Conservation (phyloP, 139 green algal species). For the Tetraselmis striata region DNA sequence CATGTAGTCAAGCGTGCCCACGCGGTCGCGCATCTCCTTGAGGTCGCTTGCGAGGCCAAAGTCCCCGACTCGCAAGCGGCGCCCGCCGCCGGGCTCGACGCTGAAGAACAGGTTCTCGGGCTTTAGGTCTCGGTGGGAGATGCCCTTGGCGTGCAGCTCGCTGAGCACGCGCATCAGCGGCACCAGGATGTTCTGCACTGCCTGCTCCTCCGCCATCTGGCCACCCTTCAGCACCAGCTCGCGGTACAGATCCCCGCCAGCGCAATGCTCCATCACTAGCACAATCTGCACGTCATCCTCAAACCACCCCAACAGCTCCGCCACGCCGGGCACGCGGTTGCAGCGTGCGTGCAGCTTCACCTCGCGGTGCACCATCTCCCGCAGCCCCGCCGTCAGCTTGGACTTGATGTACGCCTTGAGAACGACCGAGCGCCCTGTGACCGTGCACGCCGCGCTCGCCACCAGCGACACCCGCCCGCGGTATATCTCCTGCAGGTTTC, state of each 20-base stretch:
- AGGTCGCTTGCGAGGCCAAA: constrained; percentile 34
- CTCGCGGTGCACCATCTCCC: not conserved
- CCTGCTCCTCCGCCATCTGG: not conserved
- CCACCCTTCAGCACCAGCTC: not conserved
- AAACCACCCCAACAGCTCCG: not conserved
- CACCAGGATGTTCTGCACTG: not conserved
- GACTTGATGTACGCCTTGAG: not conserved
- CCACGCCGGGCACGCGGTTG: not conserved
- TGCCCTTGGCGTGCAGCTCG: not conserved
- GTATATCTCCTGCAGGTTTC: not conserved
- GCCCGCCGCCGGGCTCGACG: not conserved
- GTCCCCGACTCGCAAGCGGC: constrained; percentile 16
- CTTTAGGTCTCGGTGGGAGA: constrained; percentile 23
- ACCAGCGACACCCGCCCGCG: not conserved
- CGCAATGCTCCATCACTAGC: not conserved
- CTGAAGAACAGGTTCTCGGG: constrained; percentile 38
- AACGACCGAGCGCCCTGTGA: not conserved
- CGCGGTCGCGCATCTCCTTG: constrained; percentile 25
- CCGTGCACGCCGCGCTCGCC: not conserved
- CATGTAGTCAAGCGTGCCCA: constrained; percentile 48
- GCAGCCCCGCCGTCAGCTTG: not conserved
- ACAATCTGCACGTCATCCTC: not conserved
- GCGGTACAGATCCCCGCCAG: not conserved
- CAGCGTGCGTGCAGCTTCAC: not conserved
- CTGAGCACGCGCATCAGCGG: not conserved